phyloP scores from a whole-genome alignment of 208 protist genomes.

The Wallacemonas sp. region DNA sequence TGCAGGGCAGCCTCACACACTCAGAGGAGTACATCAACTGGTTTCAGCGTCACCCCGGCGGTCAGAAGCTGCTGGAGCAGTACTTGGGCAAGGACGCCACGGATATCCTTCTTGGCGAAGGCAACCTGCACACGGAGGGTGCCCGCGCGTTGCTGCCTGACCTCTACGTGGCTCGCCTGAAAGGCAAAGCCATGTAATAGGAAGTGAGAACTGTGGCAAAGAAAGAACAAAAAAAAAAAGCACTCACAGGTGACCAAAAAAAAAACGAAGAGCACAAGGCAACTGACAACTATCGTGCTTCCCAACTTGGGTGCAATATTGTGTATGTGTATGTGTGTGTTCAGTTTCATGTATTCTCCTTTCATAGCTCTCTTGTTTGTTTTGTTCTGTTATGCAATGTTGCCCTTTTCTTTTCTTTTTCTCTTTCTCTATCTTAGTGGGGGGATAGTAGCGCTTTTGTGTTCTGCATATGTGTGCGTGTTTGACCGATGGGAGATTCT shows the following conservation, averaged over 20 bases:
- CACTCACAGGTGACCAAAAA: background rate
- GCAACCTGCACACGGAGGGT: conserved; percentile 35
- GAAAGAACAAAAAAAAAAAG: conserved; percentile 11
- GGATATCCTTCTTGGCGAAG: conserved; percentile 24
- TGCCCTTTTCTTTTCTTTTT: conserved; percentile 13
- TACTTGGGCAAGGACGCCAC: conserved; percentile 47
- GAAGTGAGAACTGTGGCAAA: too few species aligned
- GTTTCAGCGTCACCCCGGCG: conserved; percentile 43
- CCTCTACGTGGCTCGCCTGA: conserved; percentile 30
- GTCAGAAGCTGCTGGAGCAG: conserved; percentile 34
- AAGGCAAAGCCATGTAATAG: background rate
- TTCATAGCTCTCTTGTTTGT: conserved; percentile 4
- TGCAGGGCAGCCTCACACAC: conserved; percentile 19
- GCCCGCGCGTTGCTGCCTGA: conserved; percentile 34
- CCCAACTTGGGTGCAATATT: too few species aligned
- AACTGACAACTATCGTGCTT: too few species aligned
- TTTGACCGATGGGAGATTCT: too few species aligned
- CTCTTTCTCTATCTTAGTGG: too few species aligned
- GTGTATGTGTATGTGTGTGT: too few species aligned
- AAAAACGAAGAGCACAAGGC: background rate
- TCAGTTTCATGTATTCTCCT: too few species aligned
- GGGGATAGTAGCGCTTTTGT: too few species aligned
- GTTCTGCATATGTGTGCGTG: too few species aligned
- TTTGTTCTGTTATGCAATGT: conserved; percentile 22
- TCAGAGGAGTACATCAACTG: conserved; percentile 24